Base-by-base conservation (phyloP, 2,329 filamentous ascomycete genomes). In the Ceratocystis harringtonii region DNA sequence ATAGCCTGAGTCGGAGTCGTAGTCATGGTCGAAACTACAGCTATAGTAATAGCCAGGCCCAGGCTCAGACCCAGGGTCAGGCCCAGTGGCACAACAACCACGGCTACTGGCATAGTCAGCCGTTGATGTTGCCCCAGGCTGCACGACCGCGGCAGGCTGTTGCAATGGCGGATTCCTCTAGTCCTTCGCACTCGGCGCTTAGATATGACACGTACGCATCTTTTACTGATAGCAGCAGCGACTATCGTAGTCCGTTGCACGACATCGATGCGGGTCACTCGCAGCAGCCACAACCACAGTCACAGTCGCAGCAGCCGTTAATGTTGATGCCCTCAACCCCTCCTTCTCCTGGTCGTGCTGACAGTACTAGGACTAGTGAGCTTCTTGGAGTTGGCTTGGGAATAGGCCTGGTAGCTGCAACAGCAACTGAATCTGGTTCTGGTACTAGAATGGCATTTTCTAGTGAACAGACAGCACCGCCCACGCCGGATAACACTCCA, bases 401-500 rank as follows among this genome's bases (percentile, higher is more conserved):
- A 8, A 66, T 66, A 17, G 44, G 43, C 43, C 22, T 62, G 12
- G 43, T 45, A 15, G 28, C 45, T 62, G 48, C 5, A 22, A 12
- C 43, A 22, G 60, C 43, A 10, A 15, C 22, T 7, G 48, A 22
- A n/a, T 7, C 52, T 28, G 28, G 52, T 5, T 28, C 52, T 28
- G 22, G 50, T 57, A 22, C 52, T 17, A 57, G 52, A 25, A 25
- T 62, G 61, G 25, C 43, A 5, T 48, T 48, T 19, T 50, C 61
- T 43, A 32, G 55, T 17, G 44, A 43, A 36, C 65, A 66, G 62
- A 64, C 43, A 32, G 65, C 55, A 6, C 61, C 62, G 43, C 62
- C 62, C 4, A 64, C 65, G 4, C 62, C 65, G 25, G 62, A 63
- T 30, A 62, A 64, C 19, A 66, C 65, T 5, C 65, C 62, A 17